Percentiles rank a stretch among this genome's conserved stretches.
phyloP scores from a whole-genome alignment of 2,329 filamentous ascomycete genomes.

The Sclerotinia minor region DNA sequence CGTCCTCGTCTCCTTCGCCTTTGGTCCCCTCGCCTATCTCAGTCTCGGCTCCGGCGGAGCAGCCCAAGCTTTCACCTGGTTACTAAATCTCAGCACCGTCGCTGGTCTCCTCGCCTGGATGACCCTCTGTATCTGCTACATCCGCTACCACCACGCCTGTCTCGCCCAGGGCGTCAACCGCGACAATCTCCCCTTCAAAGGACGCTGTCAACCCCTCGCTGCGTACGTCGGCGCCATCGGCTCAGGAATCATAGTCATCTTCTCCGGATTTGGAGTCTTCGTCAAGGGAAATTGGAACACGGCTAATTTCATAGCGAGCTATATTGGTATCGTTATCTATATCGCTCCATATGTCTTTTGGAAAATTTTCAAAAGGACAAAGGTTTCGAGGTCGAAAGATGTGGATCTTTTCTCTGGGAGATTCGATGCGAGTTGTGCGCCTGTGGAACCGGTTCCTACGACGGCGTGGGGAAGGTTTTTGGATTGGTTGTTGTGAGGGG shows the following conservation, averaged over 20 bases:
- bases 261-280: conserved; percentile 69
- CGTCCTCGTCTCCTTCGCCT: conserved; percentile 51
- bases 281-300: conserved; percentile 59
- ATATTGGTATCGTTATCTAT: conserved; percentile 52
- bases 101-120: conserved; percentile 66
- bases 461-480: conserved; percentile 16
- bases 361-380: conserved; percentile 55
- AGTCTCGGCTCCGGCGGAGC: conserved; percentile 56
- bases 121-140: conserved; percentile 59
- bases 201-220: conserved; percentile 57
- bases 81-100: conserved; percentile 63
- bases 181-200: conserved; percentile 55
- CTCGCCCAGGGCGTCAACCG: conserved; percentile 55
- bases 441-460: conserved; percentile 14
- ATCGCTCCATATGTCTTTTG: conserved; percentile 49
- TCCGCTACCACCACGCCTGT: conserved; percentile 57
- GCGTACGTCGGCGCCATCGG: conserved; percentile 43
- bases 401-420: conserved; percentile 31
- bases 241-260: conserved; percentile 56
- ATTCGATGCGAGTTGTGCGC: conserved; percentile 12
- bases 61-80: conserved; percentile 59
- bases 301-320: conserved; percentile 60
- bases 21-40: conserved; percentile 58
- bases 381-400: conserved; percentile 43
- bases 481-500: conserved; percentile 5